Evolutionary conservation across 129 eudicot genomes (phyloP).

Genomic region (sunflower (Helianthus annuus)): HanXRQr2.0-SUNRISE NC_035443.2:57184449-57184948

Average conservation of each 20-base stretch:
- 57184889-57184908: too few relatives aligned
- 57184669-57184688: constrained; percentile 9
- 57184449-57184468: constrained; percentile 23
- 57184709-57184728: constrained; percentile 2
- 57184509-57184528: constrained; percentile 9
- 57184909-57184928: too few relatives aligned
- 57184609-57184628: constrained; percentile 2
- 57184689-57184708: constrained; percentile 4
- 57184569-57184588: constrained; percentile 13
- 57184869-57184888: too few relatives aligned
- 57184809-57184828: not conserved
- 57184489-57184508: constrained; percentile 27
- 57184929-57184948: too few relatives aligned
- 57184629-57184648: constrained; percentile 16
- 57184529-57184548: constrained; percentile 7
- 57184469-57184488: constrained; percentile 26
- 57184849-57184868: too few relatives aligned
- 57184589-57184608: constrained; percentile 16
- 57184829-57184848: not conserved
- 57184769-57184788: constrained; percentile 6
- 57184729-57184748: constrained; percentile 31
- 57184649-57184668: constrained; percentile 6
- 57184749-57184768: not conserved
- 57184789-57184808: constrained; percentile 14
- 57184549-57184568: constrained; percentile 30